Percentiles rank a stretch among this genome's conserved stretches.
Evolutionary conservation across 345 rosid genomes (phyloP).

Genomic region (Kernera saxatilis): DNA sequence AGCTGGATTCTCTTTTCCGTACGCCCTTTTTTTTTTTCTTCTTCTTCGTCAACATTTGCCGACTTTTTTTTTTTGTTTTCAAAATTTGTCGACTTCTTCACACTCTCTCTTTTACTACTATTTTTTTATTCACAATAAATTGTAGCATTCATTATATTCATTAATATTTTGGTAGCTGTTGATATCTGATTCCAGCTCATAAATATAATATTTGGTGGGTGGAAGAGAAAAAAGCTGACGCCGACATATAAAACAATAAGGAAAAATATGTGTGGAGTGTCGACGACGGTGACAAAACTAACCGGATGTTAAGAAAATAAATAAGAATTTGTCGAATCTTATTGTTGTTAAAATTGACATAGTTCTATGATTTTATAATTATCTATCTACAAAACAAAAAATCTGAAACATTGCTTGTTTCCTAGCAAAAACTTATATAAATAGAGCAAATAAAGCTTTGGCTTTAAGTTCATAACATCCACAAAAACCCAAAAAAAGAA

Average conservation of each 20-base stretch:
- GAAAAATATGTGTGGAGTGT: neutral
- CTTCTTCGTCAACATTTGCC: conserved; percentile 5
- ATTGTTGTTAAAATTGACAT: neutral
- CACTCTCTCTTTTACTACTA: neutral
- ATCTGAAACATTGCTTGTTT: neutral
- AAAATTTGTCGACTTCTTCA: conserved; percentile 13
- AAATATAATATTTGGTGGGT: neutral
- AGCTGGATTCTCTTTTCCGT: conserved; percentile 20
- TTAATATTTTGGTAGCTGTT: conserved; percentile 21
- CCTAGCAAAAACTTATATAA: neutral
- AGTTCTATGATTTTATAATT: neutral
- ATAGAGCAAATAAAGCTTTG: neutral
- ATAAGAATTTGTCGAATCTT: too few relatives aligned
- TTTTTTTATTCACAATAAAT: neutral
- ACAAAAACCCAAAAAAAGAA: neutral
- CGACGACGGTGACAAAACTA: neutral
- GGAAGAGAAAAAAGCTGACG: neutral
- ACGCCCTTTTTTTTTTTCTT: neutral
- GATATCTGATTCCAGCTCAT: conserved; percentile 24
- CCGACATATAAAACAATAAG: conserved; percentile 10
- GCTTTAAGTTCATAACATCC: neutral
- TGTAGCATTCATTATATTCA: neutral
- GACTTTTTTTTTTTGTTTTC: conserved; percentile 13
- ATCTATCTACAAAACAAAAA: neutral
- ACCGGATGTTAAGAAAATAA: neutral